Conservation (phyloP, 192 early-diverging fungal species). For the Coemansia sp. region DNA sequence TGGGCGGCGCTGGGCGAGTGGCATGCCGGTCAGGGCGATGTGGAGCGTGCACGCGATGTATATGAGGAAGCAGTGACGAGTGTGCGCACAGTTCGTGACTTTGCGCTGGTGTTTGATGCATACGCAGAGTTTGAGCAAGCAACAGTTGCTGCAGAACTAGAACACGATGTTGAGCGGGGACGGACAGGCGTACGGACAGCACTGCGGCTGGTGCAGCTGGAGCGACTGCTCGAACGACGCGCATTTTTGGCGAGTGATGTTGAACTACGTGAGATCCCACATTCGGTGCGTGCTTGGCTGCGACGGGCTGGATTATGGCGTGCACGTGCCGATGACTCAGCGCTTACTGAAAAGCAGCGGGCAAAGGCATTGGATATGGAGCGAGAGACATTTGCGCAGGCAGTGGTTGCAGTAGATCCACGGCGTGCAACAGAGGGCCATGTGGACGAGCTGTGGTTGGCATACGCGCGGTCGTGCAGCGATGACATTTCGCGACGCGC, state of each 20-base stretch:
- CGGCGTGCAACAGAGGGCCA: conserved; percentile 72
- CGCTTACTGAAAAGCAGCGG: neutral
- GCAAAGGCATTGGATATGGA: neutral
- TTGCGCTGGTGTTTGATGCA: conserved; percentile 94
- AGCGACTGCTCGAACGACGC: conserved; percentile 87
- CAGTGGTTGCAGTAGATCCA: conserved; percentile 70
- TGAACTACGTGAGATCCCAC: conserved; percentile 82
- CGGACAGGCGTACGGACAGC: conserved; percentile 62
- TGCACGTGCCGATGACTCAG: neutral
- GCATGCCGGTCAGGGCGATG: conserved; percentile 70
- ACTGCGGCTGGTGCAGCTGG: conserved; percentile 81
- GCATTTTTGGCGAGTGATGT: conserved; percentile 95
- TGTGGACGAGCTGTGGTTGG: conserved; percentile 77
- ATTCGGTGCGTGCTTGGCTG: conserved; percentile 91
- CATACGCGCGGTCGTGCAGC: conserved; percentile 74
- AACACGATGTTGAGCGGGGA: conserved; percentile 59
- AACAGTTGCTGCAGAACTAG: conserved; percentile 73
- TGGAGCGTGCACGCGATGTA: conserved; percentile 89
- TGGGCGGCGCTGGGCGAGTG: conserved; percentile 85
- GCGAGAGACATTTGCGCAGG: conserved; percentile 48
- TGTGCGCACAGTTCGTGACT: conserved; percentile 86
- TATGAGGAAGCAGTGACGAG: conserved; percentile 86
- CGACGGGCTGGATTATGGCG: conserved; percentile 73
- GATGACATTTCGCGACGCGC: conserved; percentile 57
- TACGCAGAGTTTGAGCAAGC: conserved; percentile 91